Conservation (phyloP, 2,329 filamentous ascomycete genomes). For the Aspergillus cejpii region DNA sequence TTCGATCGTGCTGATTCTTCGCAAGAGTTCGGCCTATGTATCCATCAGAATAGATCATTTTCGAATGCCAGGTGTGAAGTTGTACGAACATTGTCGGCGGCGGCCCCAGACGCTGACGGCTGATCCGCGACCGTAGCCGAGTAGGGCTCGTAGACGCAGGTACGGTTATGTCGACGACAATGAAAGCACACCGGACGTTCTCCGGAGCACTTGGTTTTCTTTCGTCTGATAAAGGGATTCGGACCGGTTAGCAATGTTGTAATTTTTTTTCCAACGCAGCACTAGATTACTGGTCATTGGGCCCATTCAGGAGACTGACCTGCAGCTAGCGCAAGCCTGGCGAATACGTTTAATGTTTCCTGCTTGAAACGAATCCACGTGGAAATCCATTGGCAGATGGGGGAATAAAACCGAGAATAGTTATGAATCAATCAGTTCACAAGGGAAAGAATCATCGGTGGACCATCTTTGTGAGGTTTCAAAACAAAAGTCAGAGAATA, state of each 20-base stretch:
- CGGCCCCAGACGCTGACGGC: not conserved
- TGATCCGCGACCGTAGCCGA: slow-evolving; percentile 12
- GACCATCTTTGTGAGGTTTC: too few species aligned
- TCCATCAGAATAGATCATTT: not conserved
- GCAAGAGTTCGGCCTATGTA: slow-evolving; percentile 12
- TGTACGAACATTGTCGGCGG: slow-evolving; percentile 1
- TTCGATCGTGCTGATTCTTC: slow-evolving; percentile 19
- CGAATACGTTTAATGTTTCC: slow-evolving; percentile 22
- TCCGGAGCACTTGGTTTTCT: slow-evolving; percentile 24
- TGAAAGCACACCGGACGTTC: slow-evolving; percentile 22
- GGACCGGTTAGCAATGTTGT: not conserved
- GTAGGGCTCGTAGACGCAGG: slow-evolving; percentile 25
- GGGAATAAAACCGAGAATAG: too few species aligned
- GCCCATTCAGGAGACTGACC: slow-evolving; percentile 13
- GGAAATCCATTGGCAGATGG: not conserved
- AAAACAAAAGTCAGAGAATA: too few species aligned
- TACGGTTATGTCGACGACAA: slow-evolving; percentile 21
- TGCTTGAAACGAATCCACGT: slow-evolving; percentile 1
- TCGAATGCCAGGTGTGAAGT: not conserved
- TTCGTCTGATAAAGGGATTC: slow-evolving; percentile 13
- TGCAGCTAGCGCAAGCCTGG: slow-evolving; percentile 26
- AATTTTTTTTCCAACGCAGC: too few species aligned
- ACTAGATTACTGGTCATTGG: not conserved
- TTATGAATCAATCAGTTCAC: too few species aligned
- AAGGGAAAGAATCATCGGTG: too few species aligned